Percentiles rank a stretch among this genome's conserved stretches.
Evolutionary conservation across 495 filamentous ascomycete genomes (phyloP).

Genomic region (Aspergillus sparsus): DNA sequence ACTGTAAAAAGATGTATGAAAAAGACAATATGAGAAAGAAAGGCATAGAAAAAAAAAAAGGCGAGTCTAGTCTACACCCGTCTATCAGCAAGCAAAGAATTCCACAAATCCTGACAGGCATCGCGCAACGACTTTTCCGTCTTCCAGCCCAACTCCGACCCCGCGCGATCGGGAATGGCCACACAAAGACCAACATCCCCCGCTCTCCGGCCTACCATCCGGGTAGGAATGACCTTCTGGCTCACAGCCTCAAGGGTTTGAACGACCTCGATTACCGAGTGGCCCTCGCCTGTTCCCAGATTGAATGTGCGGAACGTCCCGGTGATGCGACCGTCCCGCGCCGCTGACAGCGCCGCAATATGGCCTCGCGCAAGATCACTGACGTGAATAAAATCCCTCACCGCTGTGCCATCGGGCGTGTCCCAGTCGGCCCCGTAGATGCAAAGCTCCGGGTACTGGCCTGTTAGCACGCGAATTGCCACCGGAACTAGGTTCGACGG

Average conservation of each 20-base stretch:
- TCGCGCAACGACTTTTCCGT: slow-evolving; percentile 76
- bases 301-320: slow-evolving; percentile 52
- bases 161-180: slow-evolving; percentile 74
- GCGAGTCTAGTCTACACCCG: neutral
- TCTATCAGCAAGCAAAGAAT: slow-evolving; percentile 40
- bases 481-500: slow-evolving; percentile 64
- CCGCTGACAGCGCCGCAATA: slow-evolving; percentile 52
- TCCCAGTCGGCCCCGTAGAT: slow-evolving; percentile 64
- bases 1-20: neutral
- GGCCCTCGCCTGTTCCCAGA: slow-evolving; percentile 50
- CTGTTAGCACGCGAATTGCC: slow-evolving; percentile 56
- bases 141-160: slow-evolving; percentile 80
- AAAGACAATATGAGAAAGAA: neutral
- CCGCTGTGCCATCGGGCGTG: slow-evolving; percentile 58
- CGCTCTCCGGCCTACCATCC: slow-evolving; percentile 68
- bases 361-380: slow-evolving; percentile 64
- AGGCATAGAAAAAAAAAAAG: neutral
- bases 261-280: slow-evolving; percentile 52
- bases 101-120: slow-evolving; percentile 82
- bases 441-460: slow-evolving; percentile 46
- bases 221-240: slow-evolving; percentile 41
- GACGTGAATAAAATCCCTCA: slow-evolving; percentile 59
- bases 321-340: slow-evolving; percentile 30
- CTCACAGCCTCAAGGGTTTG: slow-evolving; percentile 41
- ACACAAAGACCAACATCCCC: slow-evolving; percentile 76